Percentiles rank a stretch among this genome's conserved stretches.
Conservation (phyloP, 1,284 basidiomycete genomes). For the Austropuccinia psidii region DNA sequence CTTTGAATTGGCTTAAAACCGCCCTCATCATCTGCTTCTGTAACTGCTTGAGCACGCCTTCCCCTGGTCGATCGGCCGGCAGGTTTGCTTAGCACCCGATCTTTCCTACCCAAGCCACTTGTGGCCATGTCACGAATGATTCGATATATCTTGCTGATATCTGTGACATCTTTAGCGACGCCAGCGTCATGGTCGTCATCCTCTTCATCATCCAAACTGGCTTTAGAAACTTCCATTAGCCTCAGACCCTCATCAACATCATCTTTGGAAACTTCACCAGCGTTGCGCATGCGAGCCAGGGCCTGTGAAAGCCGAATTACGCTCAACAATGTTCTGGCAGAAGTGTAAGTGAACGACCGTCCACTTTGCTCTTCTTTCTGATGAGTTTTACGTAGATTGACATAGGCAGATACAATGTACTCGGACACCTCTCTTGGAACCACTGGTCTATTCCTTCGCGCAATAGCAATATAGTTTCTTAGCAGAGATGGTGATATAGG, state of each 20-base stretch:
- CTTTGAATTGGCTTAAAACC: slow-evolving; percentile 51
- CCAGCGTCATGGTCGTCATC: slow-evolving; percentile 64
- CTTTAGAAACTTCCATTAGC: slow-evolving; percentile 93
- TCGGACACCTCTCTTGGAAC: slow-evolving; percentile 79
- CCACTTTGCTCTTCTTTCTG: slow-evolving; percentile 85
- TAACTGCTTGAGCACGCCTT: slow-evolving; percentile 49
- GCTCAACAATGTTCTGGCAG: slow-evolving; percentile 90
- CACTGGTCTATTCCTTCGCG: slow-evolving; percentile 77
- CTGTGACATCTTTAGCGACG: slow-evolving; percentile 59
- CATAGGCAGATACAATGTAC: slow-evolving; percentile 92
- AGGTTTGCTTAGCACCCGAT: slow-evolving; percentile 49
- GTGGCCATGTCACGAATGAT: slow-evolving; percentile 76
- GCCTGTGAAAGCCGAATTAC: slow-evolving; percentile 91
- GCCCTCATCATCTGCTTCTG: slow-evolving; percentile 52
- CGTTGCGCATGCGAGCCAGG: slow-evolving; percentile 79
- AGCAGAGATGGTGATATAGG: slow-evolving; percentile 78
- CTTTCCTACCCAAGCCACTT: slow-evolving; percentile 48
- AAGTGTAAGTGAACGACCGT: slow-evolving; percentile 86
- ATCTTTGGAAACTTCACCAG: slow-evolving; percentile 65
- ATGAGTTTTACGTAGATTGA: slow-evolving; percentile 81
- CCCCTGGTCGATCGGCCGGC: slow-evolving; percentile 48
- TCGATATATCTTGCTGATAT: slow-evolving; percentile 72
- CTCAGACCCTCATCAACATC: slow-evolving; percentile 97
- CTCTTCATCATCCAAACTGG: slow-evolving; percentile 54
- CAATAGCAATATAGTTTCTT: slow-evolving; percentile 92